phyloP scores from a whole-genome alignment of 2,329 filamentous ascomycete genomes.

The Neofusicoccum ribis region DNA sequence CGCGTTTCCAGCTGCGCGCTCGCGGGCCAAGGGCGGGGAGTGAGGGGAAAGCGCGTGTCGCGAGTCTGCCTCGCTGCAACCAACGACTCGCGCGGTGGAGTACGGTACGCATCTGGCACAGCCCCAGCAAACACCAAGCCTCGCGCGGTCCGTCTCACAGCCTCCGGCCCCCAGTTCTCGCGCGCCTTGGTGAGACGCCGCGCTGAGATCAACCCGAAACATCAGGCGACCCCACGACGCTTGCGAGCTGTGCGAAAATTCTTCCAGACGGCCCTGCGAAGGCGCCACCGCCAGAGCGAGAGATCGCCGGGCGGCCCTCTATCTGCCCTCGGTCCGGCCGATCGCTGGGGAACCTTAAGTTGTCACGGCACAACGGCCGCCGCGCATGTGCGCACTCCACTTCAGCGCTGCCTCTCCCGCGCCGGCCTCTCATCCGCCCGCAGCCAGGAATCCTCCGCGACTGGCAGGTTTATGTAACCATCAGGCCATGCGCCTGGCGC shows the following conservation, averaged over 20 bases:
- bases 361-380: neutral
- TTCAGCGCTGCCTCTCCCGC: neutral
- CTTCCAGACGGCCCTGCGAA: neutral
- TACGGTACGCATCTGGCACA: neutral
- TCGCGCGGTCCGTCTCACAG: neutral
- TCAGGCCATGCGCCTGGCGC: neutral
- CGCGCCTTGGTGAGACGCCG: neutral
- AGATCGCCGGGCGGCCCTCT: neutral
- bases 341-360: constrained; percentile 5
- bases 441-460: neutral
- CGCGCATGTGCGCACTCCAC: neutral
- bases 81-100: neutral
- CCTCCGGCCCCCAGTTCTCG: neutral
- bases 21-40: neutral
- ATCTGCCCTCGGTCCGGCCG: neutral
- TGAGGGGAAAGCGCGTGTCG: neutral
- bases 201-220: neutral
- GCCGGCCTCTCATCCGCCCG: neutral
- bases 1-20: neutral
- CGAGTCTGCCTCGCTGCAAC: neutral
- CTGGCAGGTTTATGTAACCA: neutral
- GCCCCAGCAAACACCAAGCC: constrained; percentile 4
- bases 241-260: neutral
- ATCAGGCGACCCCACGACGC: neutral
- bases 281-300: neutral